Evolutionary conservation across 176 grass and related monocot species (phyloP), one percentile per base, ranked within the genome.

Genomic region (Avena atlantica): DNA sequence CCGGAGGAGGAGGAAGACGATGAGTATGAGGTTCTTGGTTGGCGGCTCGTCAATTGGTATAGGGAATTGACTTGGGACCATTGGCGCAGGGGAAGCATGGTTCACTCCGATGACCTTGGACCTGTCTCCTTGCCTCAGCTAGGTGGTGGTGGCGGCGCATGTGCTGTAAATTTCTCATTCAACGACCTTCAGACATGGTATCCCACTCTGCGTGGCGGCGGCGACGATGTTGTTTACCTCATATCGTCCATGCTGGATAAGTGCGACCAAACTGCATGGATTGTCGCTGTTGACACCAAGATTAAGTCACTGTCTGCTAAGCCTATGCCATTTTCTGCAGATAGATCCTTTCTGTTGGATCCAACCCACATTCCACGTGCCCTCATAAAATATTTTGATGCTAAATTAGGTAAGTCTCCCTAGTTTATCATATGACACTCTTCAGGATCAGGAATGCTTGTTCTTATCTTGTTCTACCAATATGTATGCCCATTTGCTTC

Each of bases 101-200:
- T 74, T 50, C n/a, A 49, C 15, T 74, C 71, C 0, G 6, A 74
- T 74, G 71, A 48, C 12, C 71, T 74, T 74, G 71, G 44, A 50
- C 20, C 44, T 74, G n/a, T 50, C 12, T 48, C 42, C 44, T 24
- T 49, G 70, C n/a, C 42, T 74, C 70, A 6, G 42, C 70, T 23
- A 48, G 37, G 37, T n/a, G 69, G 8, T 4, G 16, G 37, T 4
- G 23, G 12, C 42, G 21, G 44, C 44, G 5, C 12, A 4, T 73
- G 9, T 12, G 36, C 9, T n/a, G 19, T 24, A 13, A 12, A 12
- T 12, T n/a, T 50, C n/a, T 15, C 71, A 1, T 15, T 74, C 42
- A 74, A 74, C n/a, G 9, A 24, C 11, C 42, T 74, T n/a, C 19
- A 49, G 44, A 74, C n/a, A 11, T 23, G 4, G 3, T 74, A 47